phyloP scores from a whole-genome alignment of 306 rosid species.

The Vigna nakashimae region DNA sequence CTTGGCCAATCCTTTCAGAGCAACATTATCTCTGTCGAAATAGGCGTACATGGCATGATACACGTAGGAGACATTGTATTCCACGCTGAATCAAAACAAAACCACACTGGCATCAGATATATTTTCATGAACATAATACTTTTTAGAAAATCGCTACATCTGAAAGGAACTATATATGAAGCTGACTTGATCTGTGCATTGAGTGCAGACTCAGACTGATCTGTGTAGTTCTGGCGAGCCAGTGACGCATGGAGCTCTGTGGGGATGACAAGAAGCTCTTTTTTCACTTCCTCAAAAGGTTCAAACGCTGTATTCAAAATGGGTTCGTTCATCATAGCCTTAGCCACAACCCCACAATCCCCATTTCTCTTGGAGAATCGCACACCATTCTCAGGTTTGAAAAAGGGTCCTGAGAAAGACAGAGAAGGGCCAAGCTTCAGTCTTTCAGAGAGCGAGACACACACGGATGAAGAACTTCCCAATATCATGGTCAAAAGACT shows the following conservation, averaged over 20 bases:
- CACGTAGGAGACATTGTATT: conserved; percentile 53
- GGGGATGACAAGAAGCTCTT: conserved; percentile 50
- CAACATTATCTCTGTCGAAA: conserved; percentile 60
- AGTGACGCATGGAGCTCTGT: conserved; percentile 43
- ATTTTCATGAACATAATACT: background rate
- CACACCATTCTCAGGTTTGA: conserved; percentile 9
- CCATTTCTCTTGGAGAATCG: conserved; percentile 40
- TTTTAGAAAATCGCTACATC: background rate
- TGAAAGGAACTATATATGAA: background rate
- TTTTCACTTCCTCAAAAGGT: conserved; percentile 55
- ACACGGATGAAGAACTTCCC: conserved; percentile 36
- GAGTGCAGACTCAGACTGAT: conserved; percentile 44
- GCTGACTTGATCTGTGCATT: conserved; percentile 58
- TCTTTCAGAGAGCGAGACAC: conserved; percentile 9
- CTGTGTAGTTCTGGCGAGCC: conserved; percentile 50
- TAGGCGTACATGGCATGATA: conserved; percentile 54
- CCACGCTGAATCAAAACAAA: conserved; percentile 45
- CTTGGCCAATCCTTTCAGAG: conserved; percentile 59
- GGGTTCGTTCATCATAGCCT: conserved; percentile 18
- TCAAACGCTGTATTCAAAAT: conserved; percentile 26
- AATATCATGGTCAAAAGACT: conserved; percentile 18
- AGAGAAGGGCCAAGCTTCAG: conserved; percentile 16
- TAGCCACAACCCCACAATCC: conserved; percentile 29
- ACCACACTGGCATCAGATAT: background rate
- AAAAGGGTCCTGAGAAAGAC: conserved; percentile 9